Conservation (phyloP, 2,329 filamentous ascomycete genomes). For the Penicillium griseofulvum region DNA sequence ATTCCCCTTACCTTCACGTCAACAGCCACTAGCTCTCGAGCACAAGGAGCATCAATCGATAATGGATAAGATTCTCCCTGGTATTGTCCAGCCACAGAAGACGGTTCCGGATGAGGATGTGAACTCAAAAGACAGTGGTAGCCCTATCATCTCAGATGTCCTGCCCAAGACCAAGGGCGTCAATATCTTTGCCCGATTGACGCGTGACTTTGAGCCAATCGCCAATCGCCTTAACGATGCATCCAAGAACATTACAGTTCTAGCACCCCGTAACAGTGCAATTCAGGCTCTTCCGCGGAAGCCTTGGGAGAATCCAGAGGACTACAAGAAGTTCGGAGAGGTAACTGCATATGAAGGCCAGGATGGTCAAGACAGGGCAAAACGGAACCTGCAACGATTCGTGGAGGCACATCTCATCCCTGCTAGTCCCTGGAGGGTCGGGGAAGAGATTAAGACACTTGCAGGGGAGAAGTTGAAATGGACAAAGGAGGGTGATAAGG, state of each 20-base stretch:
- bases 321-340: slow-evolving; percentile 66
- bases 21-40: slow-evolving; percentile 13
- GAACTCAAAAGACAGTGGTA: slow-evolving; percentile 25
- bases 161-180: slow-evolving; percentile 75
- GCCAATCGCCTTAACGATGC: slow-evolving; percentile 66
- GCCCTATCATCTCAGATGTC: slow-evolving; percentile 77
- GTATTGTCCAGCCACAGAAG: slow-evolving; percentile 23
- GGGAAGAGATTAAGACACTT: slow-evolving; percentile 64
- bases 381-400: slow-evolving; percentile 72
- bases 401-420: slow-evolving; percentile 82
- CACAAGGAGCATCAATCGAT: slow-evolving; percentile 26
- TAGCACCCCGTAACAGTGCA: slow-evolving; percentile 81
- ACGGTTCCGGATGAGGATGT: slow-evolving; percentile 12
- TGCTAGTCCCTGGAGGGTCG: slow-evolving; percentile 70
- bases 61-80: slow-evolving; percentile 23
- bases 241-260: slow-evolving; percentile 71
- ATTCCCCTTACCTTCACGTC: slow-evolving; percentile 1
- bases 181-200: slow-evolving; percentile 79
- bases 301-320: slow-evolving; percentile 66
- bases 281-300: slow-evolving; percentile 77
- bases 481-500: slow-evolving; percentile 65
- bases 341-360: slow-evolving; percentile 69
- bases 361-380: slow-evolving; percentile 72
- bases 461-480: slow-evolving; percentile 76
- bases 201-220: slow-evolving; percentile 70